Evolutionary conservation across 202 grass and related monocot genomes (phyloP).

Genomic region (Hordeum pubiflorum): DNA sequence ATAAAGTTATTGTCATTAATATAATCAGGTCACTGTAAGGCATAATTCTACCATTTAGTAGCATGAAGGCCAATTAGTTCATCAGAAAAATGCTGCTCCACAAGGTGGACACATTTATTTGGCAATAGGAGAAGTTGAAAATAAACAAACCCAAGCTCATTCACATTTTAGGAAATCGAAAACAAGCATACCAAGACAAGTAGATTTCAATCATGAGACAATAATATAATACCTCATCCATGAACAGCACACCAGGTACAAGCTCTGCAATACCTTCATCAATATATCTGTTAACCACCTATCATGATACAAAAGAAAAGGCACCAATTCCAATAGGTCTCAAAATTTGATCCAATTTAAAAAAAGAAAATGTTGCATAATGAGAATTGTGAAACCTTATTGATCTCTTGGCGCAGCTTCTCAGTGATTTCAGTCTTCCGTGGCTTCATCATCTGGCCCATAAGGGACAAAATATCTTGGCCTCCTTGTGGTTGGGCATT

Average conservation of each 20-base stretch:
- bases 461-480: slow-evolving; percentile 93
- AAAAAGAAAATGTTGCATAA: neutral
- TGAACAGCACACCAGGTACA: slow-evolving; percentile 89
- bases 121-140: neutral
- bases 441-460: slow-evolving; percentile 97
- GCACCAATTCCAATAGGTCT: neutral
- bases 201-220: slow-evolving; percentile 4
- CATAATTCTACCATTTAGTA: slow-evolving; percentile 9
- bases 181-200: neutral
- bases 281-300: slow-evolving; percentile 92
- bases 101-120: neutral
- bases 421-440: slow-evolving; percentile 95
- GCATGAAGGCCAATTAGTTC: neutral
- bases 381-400: slow-evolving; percentile 54
- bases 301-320: slow-evolving; percentile 21
- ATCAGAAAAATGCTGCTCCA: neutral
- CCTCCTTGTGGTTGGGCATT: slow-evolving; percentile 98
- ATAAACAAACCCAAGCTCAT: neutral
- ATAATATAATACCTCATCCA: slow-evolving; percentile 71
- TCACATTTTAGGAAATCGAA: neutral
- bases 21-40: neutral
- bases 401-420: slow-evolving; percentile 91
- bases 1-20: slow-evolving; percentile 10
- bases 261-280: slow-evolving; percentile 97
- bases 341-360: neutral